Base-by-base conservation (phyloP, 1,139 yeast species). In the Taiozyma onychis region DNA sequence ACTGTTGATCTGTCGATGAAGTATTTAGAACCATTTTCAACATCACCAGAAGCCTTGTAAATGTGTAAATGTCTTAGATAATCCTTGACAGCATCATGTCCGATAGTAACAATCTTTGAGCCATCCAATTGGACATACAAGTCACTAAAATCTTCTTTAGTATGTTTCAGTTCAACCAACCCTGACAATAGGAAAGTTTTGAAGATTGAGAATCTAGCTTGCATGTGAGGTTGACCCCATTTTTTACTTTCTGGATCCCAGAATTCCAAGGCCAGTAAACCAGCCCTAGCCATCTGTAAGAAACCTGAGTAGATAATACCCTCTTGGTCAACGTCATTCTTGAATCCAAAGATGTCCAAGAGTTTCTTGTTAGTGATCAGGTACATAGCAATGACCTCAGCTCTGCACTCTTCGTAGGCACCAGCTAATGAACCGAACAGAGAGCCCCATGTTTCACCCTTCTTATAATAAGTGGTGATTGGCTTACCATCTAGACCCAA, bases 191-290 rank as follows among this genome's bases (percentile, higher is more conserved):
- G 71, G 64, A 88, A 82, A 32, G 84, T 78, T 70, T 86, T 87
- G 75, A 88, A 76, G 59, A 89, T 88, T 39, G 93, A 88, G 67
- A 79, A 89, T 64, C 97, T 76, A 7, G 96, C 96, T 72, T 88
- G 96, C 90, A 88, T 88, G 66, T 89, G 97, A n/a, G 96, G 83
- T 70, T 89, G 97, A 37, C 96, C 96, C 96, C 96, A 89, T 67
- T 88, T 88, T 54, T 75, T 71, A 39, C 88, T 76, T 44, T 71
- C 68, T 43, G 96, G 96, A 66, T 88, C 96, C 89, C 95, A 89
- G 67, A 77, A 87, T 66, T 89, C 96, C 62, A 89, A 74, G 2
- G 87, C 91, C 43, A 85, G 63, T 49, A 89, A 73, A 55, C 96
- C 96, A 6, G 96, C 96, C 61, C 96, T 78, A 32, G 90, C 86